Evolutionary conservation across 768 basidiomycete genomes (phyloP).

Genomic region (Agaricus sinodeliciosus): DNA sequence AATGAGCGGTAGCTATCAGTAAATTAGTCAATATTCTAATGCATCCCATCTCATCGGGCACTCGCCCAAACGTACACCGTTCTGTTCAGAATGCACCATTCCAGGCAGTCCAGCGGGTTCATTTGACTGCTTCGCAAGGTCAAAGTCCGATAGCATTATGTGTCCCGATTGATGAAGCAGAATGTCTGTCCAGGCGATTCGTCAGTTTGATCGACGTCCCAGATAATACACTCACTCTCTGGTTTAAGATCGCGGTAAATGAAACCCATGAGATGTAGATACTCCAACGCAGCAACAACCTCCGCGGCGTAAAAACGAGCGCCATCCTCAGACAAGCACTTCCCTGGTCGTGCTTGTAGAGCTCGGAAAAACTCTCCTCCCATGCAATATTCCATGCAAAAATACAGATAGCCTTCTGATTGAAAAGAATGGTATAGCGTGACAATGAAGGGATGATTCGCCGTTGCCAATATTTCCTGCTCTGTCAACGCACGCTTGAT

Average conservation of each 20-base stretch:
- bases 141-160: slow-evolving; percentile 99
- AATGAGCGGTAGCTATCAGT: slow-evolving; percentile 74
- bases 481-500: slow-evolving; percentile 98
- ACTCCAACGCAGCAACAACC: slow-evolving; percentile 95
- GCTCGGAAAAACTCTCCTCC: slow-evolving; percentile 99
- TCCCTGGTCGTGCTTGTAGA: slow-evolving; percentile 92
- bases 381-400: slow-evolving; percentile 99
- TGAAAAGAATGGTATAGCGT: slow-evolving; percentile 99
- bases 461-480: slow-evolving; percentile 97
- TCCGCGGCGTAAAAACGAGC: slow-evolving; percentile 98
- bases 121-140: slow-evolving; percentile 92
- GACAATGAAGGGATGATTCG: slow-evolving; percentile 99
- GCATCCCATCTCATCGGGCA: slow-evolving; percentile 2
- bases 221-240: slow-evolving; percentile 69
- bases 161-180: slow-evolving; percentile 96
- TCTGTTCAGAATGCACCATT: slow-evolving; percentile 80
- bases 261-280: slow-evolving; percentile 98
- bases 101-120: slow-evolving; percentile 83
- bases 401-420: slow-evolving; percentile 95
- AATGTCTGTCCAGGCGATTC: slow-evolving; percentile 60
- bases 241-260: slow-evolving; percentile 99
- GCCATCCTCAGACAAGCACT: slow-evolving; percentile 92
- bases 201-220: slow-evolving; percentile 12
- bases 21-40: slow-evolving; percentile 12
- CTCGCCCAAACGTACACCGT: slow-evolving; percentile 59